Conservation (phyloP, 108 stramenopile genomes). For the Cyclotella choctawhatcheeana region DNA sequence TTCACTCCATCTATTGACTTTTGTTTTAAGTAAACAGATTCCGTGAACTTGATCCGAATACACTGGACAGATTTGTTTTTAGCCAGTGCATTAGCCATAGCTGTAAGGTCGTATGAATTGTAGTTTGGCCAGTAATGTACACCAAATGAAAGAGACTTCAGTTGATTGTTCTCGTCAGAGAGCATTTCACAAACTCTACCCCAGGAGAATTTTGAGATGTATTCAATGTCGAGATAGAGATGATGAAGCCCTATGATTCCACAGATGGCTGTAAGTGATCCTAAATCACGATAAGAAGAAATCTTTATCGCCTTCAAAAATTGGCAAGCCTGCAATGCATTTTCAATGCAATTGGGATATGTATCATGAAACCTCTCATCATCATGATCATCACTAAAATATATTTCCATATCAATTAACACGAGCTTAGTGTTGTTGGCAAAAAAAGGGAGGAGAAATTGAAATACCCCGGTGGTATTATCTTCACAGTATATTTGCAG, state of each 20-base stretch:
- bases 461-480: not conserved
- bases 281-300: too few species aligned
- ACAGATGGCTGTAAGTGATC: too few species aligned
- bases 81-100: not conserved
- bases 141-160: not conserved
- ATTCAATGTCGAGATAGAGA: too few species aligned
- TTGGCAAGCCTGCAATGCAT: too few species aligned
- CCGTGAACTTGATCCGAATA: too few species aligned
- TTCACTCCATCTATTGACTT: too few species aligned
- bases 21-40: too few species aligned
- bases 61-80: not conserved
- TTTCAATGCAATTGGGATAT: too few species aligned
- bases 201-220: too few species aligned
- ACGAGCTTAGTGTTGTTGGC: not conserved
- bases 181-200: not conserved
- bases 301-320: too few species aligned
- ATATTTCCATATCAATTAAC: not conserved
- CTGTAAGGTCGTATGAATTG: not conserved
- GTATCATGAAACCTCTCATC: not conserved
- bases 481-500: not conserved
- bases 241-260: too few species aligned
- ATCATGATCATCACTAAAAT: not conserved
- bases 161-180: not conserved
- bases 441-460: not conserved
- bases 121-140: not conserved